Conservation (phyloP, 2,329 filamentous ascomycete species). For the Xylariaceae sp. region DNA sequence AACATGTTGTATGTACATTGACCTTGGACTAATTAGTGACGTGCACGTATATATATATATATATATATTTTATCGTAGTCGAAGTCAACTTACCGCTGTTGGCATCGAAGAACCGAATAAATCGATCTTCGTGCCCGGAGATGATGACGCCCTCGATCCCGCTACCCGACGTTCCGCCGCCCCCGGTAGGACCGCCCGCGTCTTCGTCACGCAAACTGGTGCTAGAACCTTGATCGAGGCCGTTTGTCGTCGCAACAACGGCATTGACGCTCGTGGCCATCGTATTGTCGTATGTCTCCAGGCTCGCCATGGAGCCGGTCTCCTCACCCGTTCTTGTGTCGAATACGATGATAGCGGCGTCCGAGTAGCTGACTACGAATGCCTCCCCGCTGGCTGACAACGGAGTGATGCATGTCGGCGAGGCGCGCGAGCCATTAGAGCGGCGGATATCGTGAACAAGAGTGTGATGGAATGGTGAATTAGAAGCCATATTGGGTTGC, state of each 20-base stretch:
- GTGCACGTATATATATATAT: background rate
- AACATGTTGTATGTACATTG: conserved; percentile 99
- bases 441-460: conserved; percentile 85
- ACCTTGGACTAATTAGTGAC: conserved; percentile 55
- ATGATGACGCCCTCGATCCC: conserved; percentile 93
- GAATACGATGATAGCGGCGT: conserved; percentile 88
- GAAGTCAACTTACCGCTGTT: conserved; percentile 80
- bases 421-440: conserved; percentile 65
- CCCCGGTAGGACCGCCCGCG: conserved; percentile 75
- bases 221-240: conserved; percentile 71
- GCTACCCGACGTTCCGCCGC: conserved; percentile 66
- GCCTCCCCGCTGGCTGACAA: conserved; percentile 80
- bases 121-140: conserved; percentile 94
- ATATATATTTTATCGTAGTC: background rate
- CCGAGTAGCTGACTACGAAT: conserved; percentile 91
- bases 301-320: conserved; percentile 87
- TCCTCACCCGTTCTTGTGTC: conserved; percentile 92
- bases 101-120: conserved; percentile 95
- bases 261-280: conserved; percentile 80
- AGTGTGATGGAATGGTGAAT: conserved; percentile 84
- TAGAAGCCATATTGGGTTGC: conserved; percentile 83
- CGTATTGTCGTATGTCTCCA: conserved; percentile 91
- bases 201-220: conserved; percentile 72
- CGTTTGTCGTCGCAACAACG: conserved; percentile 83
- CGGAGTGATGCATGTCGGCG: conserved; percentile 90